Percentiles rank a stretch among this genome's conserved stretches.
Conservation (phyloP, 2,329 filamentous ascomycete species). For the Fusarium tupiense region DNA sequence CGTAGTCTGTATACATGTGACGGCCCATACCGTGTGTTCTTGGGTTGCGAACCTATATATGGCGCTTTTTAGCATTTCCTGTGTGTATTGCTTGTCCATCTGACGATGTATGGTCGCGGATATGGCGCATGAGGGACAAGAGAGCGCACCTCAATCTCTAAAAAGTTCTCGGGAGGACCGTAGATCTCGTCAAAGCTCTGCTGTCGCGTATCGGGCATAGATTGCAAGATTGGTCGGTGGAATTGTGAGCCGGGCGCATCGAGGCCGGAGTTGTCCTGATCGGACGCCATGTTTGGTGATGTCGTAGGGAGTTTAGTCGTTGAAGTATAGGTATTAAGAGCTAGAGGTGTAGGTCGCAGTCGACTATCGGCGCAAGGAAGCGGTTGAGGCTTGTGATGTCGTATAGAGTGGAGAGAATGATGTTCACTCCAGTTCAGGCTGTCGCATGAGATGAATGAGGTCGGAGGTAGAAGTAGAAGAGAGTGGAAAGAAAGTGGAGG, state of each 20-base stretch:
- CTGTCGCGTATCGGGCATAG: slow-evolving; percentile 78
- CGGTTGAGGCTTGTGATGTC: slow-evolving; percentile 7
- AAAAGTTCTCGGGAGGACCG: slow-evolving; percentile 96
- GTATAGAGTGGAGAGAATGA: slow-evolving; percentile 12
- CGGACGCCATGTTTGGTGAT: slow-evolving; percentile 57
- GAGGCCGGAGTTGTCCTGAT: slow-evolving; percentile 48
- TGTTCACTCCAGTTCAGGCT: neutral
- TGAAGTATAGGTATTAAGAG: neutral
- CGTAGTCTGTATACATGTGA: slow-evolving; percentile 98
- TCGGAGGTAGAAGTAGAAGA: neutral
- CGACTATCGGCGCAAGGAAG: neutral
- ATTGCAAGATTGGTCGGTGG: slow-evolving; percentile 68
- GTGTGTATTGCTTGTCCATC: neutral
- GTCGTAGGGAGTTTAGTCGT: neutral
- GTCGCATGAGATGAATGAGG: slow-evolving; percentile 28
- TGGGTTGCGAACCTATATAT: slow-evolving; percentile 83
- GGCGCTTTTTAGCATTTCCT: slow-evolving; percentile 17
- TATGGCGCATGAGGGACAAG: neutral
- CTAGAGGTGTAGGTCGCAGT: neutral
- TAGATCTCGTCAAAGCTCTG: slow-evolving; percentile 99
- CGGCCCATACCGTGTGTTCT: slow-evolving; percentile 94
- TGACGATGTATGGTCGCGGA: neutral
- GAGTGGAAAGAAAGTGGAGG: neutral
- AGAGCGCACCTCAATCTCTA: slow-evolving; percentile 86
- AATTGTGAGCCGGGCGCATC: slow-evolving; percentile 47